phyloP scores from a whole-genome alignment of 2,329 filamentous ascomycete species.

The Botrytis aclada region DNA sequence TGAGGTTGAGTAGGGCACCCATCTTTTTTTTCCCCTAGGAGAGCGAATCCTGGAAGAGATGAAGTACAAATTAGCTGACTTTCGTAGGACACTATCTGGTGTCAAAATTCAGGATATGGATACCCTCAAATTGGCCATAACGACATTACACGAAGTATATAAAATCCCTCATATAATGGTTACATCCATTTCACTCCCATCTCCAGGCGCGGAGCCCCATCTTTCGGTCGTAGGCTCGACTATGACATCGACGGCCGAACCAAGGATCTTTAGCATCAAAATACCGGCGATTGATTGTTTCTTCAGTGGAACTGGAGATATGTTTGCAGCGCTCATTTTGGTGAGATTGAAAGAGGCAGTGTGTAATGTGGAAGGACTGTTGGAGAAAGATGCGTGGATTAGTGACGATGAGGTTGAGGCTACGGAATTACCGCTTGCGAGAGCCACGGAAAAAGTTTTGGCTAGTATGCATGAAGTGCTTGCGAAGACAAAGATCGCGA shows the following conservation, averaged over 20 bases:
- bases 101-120: conserved; percentile 74
- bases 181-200: conserved; percentile 73
- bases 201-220: conserved; percentile 49
- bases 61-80: conserved; percentile 2
- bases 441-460: conserved; percentile 80
- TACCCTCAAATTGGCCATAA: conserved; percentile 71
- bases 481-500: conserved; percentile 61
- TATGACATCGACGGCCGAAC: conserved; percentile 58
- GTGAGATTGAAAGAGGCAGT: conserved; percentile 85
- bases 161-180: conserved; percentile 85
- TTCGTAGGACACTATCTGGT: conserved; percentile 71
- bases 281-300: conserved; percentile 88
- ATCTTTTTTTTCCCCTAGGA: background rate
- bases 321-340: conserved; percentile 92
- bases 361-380: conserved; percentile 46
- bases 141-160: conserved; percentile 71
- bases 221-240: conserved; percentile 77
- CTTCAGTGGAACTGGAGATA: conserved; percentile 95
- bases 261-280: conserved; percentile 84
- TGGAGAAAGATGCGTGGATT: conserved; percentile 64
- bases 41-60: background rate
- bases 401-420: conserved; percentile 68
- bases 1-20: conserved; percentile 75
- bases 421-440: conserved; percentile 75
- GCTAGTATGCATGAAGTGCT: conserved; percentile 91